Percentiles rank a stretch among this genome's conserved stretches.
These are phyloP conservation scores for Ulmus americana DNA, from an alignment of 331 rosid species.

Conservation along the genomic window DNA sequence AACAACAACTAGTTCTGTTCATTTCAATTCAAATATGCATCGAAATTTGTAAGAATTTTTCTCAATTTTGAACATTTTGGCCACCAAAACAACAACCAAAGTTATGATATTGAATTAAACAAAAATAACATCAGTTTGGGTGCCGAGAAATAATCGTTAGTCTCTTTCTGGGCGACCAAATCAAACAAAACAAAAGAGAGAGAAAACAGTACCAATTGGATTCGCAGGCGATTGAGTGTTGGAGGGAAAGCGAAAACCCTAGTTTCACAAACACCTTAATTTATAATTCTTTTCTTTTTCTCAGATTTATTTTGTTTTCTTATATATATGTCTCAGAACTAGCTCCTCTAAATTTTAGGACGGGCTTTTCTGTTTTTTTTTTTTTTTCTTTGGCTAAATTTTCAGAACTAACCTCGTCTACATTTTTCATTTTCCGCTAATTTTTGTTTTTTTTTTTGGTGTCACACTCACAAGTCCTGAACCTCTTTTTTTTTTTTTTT, in stretches of 20 bases:
- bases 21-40: neutral
- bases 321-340: neutral
- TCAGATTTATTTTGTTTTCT: neutral
- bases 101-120: too few relatives aligned
- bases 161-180: neutral
- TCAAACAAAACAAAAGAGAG: neutral
- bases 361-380: too few relatives aligned
- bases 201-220: neutral
- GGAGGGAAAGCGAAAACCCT: constrained; percentile 38
- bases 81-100: too few relatives aligned
- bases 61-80: too few relatives aligned
- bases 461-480: too few relatives aligned
- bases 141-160: neutral
- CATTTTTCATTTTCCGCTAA: too few relatives aligned
- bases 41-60: too few relatives aligned
- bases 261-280: neutral
- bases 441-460: too few relatives aligned
- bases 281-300: neutral
- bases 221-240: constrained; percentile 5
- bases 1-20: neutral
- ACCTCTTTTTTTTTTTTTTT: too few relatives aligned
- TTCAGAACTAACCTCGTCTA: too few relatives aligned
- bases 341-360: too few relatives aligned
- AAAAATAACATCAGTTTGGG: constrained; percentile 8
- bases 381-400: too few relatives aligned